Conservation (phyloP, 2,329 filamentous ascomycete genomes). For the Claviceps capensis region DNA sequence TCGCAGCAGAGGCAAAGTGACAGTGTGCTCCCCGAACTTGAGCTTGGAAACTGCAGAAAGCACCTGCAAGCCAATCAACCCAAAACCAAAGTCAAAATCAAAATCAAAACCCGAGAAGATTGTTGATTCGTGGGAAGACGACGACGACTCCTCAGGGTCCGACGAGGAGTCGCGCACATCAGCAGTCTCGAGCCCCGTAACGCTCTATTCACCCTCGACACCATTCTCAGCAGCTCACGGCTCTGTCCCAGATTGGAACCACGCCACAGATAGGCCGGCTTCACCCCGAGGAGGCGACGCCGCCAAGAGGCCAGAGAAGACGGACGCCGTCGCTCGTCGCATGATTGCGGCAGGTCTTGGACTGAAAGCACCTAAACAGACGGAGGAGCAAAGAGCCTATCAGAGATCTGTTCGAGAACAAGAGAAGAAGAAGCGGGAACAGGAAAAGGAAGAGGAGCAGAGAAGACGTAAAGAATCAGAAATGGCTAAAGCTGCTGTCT, state of each 20-base stretch:
- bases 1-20: constrained; percentile 13
- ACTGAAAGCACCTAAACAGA: constrained; percentile 64
- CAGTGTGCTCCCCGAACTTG: constrained; percentile 19
- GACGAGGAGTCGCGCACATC: constrained; percentile 11
- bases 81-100: background rate
- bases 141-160: constrained; percentile 28
- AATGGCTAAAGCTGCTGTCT: constrained; percentile 69
- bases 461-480: constrained; percentile 51
- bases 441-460: constrained; percentile 53
- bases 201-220: constrained; percentile 47
- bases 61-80: constrained; percentile 6
- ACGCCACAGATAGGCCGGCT: background rate
- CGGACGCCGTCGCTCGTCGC: constrained; percentile 75
- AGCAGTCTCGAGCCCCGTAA: constrained; percentile 29
- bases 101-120: constrained; percentile 17
- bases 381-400: constrained; percentile 79
- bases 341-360: constrained; percentile 85
- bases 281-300: constrained; percentile 10
- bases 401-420: constrained; percentile 72
- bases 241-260: constrained; percentile 5
- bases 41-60: constrained; percentile 13
- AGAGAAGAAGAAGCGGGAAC: constrained; percentile 63
- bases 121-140: constrained; percentile 41
- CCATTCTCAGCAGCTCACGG: constrained; percentile 38
- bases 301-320: constrained; percentile 63